Base-by-base conservation (phyloP, 306 rosid genomes). In the Cotoneaster glaucophyllus region DNA sequence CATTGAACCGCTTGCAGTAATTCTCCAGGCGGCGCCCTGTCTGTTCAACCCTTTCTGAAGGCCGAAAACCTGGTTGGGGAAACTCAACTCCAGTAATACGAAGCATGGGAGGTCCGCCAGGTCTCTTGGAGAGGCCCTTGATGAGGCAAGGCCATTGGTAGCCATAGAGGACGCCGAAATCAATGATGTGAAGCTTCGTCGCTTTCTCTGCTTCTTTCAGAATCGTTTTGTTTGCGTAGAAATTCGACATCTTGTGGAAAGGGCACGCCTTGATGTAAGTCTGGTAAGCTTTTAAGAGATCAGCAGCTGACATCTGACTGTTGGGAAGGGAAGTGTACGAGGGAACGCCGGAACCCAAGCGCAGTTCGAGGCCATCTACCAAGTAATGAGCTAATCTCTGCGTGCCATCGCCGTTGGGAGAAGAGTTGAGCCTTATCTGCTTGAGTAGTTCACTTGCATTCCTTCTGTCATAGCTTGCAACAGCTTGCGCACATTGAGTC, bases 91-190 rank as follows among this genome's bases (percentile, higher is more conserved):
- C 89, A 0, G 97, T 91, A 54, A 90, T 61, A 0, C 86, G 89
- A 68, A 93, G 74, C 82, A 10, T 83, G 57, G 88, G 86, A 45
- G 97, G 85, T 13, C 93, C 95, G 1, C 83, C 87, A 2, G 67
- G 75, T 56, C 92, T 82, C 45, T 48, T 29, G 8, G 96, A 79
- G 61, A 93, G 91, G 24, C 1, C 44, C 12, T 84, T 83, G 71
- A 93, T 82, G 7, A 93, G 92, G 84, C 85, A 87, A 0, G 97
- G 96, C 97, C 97, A 93, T 44, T 93, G 93, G 74, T 76, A 90
- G 67, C 96, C 97, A 67, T 93, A 90, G 68, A 81, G 85, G 63
- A 93, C 85, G 19, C 97, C 97, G 66, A 93, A 88, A 70, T 91
- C 92, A 79, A 91, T 85, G 8, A 93, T 43, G 77, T 93, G 98